Evolutionary conservation across 2,329 filamentous ascomycete species (phyloP), one percentile per base, ranked within the genome.

Genomic region (Nothophoma quercina): DNA sequence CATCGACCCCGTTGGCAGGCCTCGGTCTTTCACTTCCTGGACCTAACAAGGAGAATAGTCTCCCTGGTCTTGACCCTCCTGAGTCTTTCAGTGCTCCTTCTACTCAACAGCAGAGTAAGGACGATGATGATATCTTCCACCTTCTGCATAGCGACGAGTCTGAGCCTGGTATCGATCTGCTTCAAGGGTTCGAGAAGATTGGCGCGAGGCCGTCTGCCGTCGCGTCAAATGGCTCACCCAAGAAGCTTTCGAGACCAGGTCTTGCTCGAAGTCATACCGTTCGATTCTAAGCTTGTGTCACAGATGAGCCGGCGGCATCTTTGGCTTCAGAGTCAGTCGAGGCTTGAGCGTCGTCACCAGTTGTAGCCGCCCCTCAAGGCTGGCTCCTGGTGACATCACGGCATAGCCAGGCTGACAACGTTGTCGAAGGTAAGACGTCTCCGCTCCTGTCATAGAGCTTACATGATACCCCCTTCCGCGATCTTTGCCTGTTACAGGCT

Each of bases 181-280:
- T 89, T 36, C 86, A 90, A 67, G 88, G 88, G 8, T 92, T 91
- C 64, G 85, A 88, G 69, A 89, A 87, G 76, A 91, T 92, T 68
- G 88, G 88, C 42, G 69, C 74, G 5, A 56, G 68, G 22, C 50
- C 63, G 2, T 61, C 66, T 19, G 63, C 64, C 35, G 67, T 72
- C 29, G 70, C 71, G 5, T 60, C 69, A 7, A 73, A 73, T 28
- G 71, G 70, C 25, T 73, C 70, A 19, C 71, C 71, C 10, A 59
- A 67, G 51, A 73, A 73, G 63, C 62, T 66, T 26, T 46, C 58
- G 8, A 63, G 70, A 15, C 70, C 71, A 12, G 48, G 63, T 42
- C 58, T 73, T 38, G 30, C 61, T 18, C 69, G 71, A 28, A 72
- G 69, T 61, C 61, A 63, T 7, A 71, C 70, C n/a, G 61, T 65